phyloP scores from a whole-genome alignment of 306 rosid species.

The Malus orientalis region DNA sequence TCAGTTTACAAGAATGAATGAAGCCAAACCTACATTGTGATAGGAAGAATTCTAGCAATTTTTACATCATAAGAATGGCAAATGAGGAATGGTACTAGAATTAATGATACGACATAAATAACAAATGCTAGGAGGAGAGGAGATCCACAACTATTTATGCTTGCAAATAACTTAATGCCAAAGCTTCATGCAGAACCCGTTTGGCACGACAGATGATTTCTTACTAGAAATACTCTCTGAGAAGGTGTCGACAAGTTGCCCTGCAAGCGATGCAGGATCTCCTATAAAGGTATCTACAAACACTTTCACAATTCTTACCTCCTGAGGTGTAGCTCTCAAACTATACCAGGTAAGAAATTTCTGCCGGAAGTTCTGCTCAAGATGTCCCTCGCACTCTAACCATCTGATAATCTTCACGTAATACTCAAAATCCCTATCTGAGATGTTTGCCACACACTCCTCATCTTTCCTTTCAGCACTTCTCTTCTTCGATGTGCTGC shows the following conservation, averaged over 20 bases:
- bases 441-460: slow-evolving; percentile 31
- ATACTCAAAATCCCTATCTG: slow-evolving; percentile 66
- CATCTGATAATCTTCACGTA: slow-evolving; percentile 82
- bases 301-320: slow-evolving; percentile 72
- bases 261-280: slow-evolving; percentile 87
- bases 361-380: slow-evolving; percentile 90
- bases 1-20: neutral
- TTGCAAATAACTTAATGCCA: slow-evolving; percentile 60
- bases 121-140: slow-evolving; percentile 25
- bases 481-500: slow-evolving; percentile 72
- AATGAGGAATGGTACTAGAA: slow-evolving; percentile 29
- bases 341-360: slow-evolving; percentile 94
- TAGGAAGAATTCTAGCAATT: slow-evolving; percentile 27
- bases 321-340: slow-evolving; percentile 73
- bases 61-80: slow-evolving; percentile 39
- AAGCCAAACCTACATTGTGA: neutral
- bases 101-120: slow-evolving; percentile 27
- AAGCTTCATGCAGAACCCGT: slow-evolving; percentile 90
- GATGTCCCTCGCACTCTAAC: slow-evolving; percentile 90
- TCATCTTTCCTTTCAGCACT: slow-evolving; percentile 46
- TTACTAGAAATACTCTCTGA: slow-evolving; percentile 72
- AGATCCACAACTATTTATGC: slow-evolving; percentile 45
- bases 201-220: slow-evolving; percentile 53
- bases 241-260: slow-evolving; percentile 90
- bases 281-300: slow-evolving; percentile 64